These are phyloP conservation scores for Wakefieldia striispora DNA, from an alignment of 768 basidiomycete species.

Conservation along the genomic window DNA sequence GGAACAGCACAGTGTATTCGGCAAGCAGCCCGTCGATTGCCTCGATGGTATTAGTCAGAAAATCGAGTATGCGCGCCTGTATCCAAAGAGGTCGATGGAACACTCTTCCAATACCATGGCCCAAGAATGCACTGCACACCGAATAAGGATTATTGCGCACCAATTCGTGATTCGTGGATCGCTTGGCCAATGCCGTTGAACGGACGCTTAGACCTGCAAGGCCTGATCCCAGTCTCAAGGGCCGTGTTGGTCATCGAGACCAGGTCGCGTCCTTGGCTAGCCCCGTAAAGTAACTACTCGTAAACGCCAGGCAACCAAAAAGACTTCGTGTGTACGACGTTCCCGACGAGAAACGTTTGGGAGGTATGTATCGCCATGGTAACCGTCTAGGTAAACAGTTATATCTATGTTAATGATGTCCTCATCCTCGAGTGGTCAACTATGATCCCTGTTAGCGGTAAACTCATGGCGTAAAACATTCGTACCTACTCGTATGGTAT, in stretches of 20 bases:
- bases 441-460: conserved; percentile 30
- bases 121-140: conserved; percentile 70
- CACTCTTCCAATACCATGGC: conserved; percentile 81
- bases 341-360: conserved; percentile 75
- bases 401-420: conserved; percentile 91
- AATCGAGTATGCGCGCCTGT: neutral
- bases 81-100: conserved; percentile 89
- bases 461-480: neutral
- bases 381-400: conserved; percentile 79
- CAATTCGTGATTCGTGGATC: conserved; percentile 55
- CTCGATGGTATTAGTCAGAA: too few species aligned
- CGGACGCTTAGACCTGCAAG: conserved; percentile 69
- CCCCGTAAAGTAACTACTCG: conserved; percentile 49
- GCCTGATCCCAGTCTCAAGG: conserved; percentile 64
- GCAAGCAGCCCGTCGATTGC: too few species aligned
- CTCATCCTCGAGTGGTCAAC: conserved; percentile 75
- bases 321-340: conserved; percentile 51
- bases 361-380: conserved; percentile 95
- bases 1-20: conserved; percentile 84
- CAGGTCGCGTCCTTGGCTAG: conserved; percentile 60
- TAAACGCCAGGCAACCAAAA: neutral
- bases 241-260: conserved; percentile 62
- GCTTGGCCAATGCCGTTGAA: conserved; percentile 71
- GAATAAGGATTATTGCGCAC: conserved; percentile 44
- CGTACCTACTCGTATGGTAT: conserved; percentile 83